These are phyloP conservation scores for Linaria vulgaris DNA, from an alignment of 257 asterid genomes.

Conservation along the genomic window DNA sequence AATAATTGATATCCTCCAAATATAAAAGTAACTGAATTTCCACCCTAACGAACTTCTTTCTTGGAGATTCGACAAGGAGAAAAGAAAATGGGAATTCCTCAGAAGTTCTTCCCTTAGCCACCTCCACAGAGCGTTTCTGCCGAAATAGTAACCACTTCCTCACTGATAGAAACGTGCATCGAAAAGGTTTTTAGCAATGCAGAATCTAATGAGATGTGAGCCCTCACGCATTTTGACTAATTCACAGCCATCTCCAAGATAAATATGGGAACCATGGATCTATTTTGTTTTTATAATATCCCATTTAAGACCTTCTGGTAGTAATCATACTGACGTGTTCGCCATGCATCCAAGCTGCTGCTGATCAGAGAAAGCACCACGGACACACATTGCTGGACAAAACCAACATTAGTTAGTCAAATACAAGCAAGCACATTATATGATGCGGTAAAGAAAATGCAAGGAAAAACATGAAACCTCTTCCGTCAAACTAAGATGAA, in stretches of 20 bases:
- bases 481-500: constrained; percentile 95
- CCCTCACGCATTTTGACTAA: constrained; percentile 21
- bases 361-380: constrained; percentile 97
- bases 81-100: constrained; percentile 28
- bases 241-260: constrained; percentile 26
- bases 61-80: constrained; percentile 21
- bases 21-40: constrained; percentile 22
- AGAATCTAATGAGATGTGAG: constrained; percentile 21
- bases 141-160: constrained; percentile 17
- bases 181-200: constrained; percentile 14
- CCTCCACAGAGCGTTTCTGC: constrained; percentile 26
- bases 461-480: constrained; percentile 59
- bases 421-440: constrained; percentile 2
- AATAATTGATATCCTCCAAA: constrained; percentile 22
- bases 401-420: constrained; percentile 19
- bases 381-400: constrained; percentile 96
- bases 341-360: constrained; percentile 99
- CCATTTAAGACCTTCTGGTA: constrained; percentile 96
- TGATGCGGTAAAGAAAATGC: constrained; percentile 15
- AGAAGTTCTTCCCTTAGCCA: constrained; percentile 27
- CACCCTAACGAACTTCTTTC: constrained; percentile 32
- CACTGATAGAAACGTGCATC: constrained; percentile 29
- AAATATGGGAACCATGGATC: constrained; percentile 20
- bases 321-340: constrained; percentile 96
- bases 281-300: constrained; percentile 57